A percentile compares a stretch with the other conserved stretches of the same genome.
phyloP scores from a whole-genome alignment of 441 rosid species.

The Brassica hybrid region DNA sequence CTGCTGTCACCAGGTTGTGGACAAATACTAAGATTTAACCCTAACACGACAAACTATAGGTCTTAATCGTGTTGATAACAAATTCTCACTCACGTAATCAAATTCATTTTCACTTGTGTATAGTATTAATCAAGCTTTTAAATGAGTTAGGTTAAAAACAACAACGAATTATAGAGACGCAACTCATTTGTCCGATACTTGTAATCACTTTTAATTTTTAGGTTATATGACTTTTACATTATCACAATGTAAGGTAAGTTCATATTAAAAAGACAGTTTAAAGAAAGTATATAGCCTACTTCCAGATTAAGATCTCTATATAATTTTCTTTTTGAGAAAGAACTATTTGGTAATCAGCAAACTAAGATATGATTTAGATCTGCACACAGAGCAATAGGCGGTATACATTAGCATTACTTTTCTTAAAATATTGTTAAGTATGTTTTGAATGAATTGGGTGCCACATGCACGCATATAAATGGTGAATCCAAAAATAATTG shows the following conservation, averaged over 20 bases:
- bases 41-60: slow-evolving; percentile 32
- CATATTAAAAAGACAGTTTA: neutral
- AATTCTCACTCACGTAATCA: slow-evolving; percentile 34
- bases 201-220: slow-evolving; percentile 14
- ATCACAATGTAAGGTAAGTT: neutral
- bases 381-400: neutral
- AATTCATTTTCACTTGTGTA: slow-evolving; percentile 25
- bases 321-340: neutral
- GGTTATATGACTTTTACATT: neutral
- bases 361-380: slow-evolving; percentile 3
- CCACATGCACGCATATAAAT: slow-evolving; percentile 32
- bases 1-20: slow-evolving; percentile 38
- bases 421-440: neutral
- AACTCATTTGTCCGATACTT: slow-evolving; percentile 26
- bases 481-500: slow-evolving; percentile 21
- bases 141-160: slow-evolving; percentile 26
- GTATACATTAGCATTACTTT: neutral
- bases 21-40: slow-evolving; percentile 18
- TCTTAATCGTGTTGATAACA: slow-evolving; percentile 37
- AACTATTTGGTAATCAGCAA: neutral
- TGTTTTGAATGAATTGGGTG: slow-evolving; percentile 17
- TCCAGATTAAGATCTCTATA: slow-evolving; percentile 7
- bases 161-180: slow-evolving; percentile 9
- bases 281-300: slow-evolving; percentile 18
- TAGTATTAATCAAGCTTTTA: slow-evolving; percentile 5